Conservation (phyloP, 2,329 filamentous ascomycete species). For the Paecilomyces fulvus region DNA sequence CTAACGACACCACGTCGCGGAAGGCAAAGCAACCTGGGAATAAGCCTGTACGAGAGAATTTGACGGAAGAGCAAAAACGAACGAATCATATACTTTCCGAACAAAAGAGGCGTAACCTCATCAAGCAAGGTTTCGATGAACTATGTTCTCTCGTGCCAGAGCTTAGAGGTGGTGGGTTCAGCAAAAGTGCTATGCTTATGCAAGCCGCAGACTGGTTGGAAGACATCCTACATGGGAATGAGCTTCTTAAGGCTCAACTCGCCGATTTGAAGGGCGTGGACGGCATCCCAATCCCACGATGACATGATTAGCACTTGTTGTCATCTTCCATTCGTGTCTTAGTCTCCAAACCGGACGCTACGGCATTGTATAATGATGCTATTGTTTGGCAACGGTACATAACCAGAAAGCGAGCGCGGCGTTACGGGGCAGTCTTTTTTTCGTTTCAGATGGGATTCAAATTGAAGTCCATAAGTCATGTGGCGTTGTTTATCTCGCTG, state of each 20-base stretch:
- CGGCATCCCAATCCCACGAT: constrained; percentile 28
- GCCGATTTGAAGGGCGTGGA: constrained; percentile 36
- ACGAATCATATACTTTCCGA: constrained; percentile 83
- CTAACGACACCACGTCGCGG: constrained; percentile 29
- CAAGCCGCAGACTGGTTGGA: constrained; percentile 74
- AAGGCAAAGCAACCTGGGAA: constrained; percentile 20
- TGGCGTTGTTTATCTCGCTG: not conserved
- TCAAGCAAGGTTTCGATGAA: constrained; percentile 75
- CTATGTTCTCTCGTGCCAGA: constrained; percentile 69
- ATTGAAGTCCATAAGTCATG: not conserved
- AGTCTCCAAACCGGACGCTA: not conserved
- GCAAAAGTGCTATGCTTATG: constrained; percentile 70
- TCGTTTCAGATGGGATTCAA: not conserved
- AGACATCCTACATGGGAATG: constrained; percentile 61
- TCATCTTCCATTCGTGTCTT: constrained; percentile 6
- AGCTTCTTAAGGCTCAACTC: constrained; percentile 48
- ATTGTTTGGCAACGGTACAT: not conserved
- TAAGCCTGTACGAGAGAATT: constrained; percentile 46
- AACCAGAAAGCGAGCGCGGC: not conserved
- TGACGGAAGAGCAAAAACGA: constrained; percentile 71
- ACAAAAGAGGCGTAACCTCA: constrained; percentile 74
- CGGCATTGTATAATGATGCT: not conserved
- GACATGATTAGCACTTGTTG: constrained; percentile 16
- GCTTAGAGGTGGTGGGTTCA: constrained; percentile 64
- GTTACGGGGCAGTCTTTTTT: not conserved